Evolutionary conservation across 2,329 filamentous ascomycete species (phyloP).

Genomic region (Aspergillus fumigatiaffinis): DNA sequence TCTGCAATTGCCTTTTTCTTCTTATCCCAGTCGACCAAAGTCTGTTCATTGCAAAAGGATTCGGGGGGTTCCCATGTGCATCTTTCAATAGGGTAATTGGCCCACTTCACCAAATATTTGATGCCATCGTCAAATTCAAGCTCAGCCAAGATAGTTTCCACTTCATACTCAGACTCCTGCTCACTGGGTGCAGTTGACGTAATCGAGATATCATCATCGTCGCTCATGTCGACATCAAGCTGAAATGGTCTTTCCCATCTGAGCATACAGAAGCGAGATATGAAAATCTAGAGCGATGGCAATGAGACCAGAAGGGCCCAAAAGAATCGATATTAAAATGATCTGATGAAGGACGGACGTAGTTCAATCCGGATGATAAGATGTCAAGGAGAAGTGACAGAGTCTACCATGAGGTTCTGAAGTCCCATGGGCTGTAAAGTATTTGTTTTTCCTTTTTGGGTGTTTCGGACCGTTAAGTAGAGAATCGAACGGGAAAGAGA

Average conservation of each 20-base stretch:
- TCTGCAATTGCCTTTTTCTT: constrained; percentile 30
- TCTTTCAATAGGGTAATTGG: constrained; percentile 54
- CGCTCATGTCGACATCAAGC: constrained; percentile 11
- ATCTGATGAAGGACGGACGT: not conserved
- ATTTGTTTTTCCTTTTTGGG: not conserved
- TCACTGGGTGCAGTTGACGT: constrained; percentile 50
- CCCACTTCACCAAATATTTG: constrained; percentile 63
- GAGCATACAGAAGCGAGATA: not conserved
- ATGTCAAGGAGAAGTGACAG: not conserved
- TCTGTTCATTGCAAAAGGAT: constrained; percentile 36
- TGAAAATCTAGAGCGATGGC: not conserved
- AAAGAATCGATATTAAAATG: not conserved
- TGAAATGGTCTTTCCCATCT: constrained; percentile 5
- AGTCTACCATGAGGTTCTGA: not conserved
- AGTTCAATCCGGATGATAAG: not conserved
- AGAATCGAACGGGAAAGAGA: not conserved
- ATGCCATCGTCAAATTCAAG: constrained; percentile 29
- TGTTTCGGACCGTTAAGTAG: not conserved
- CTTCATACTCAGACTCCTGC: constrained; percentile 48
- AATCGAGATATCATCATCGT: constrained; percentile 53
- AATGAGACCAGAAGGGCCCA: not conserved
- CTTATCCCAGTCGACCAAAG: constrained; percentile 39
- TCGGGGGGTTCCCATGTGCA: constrained; percentile 53
- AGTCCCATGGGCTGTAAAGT: not conserved
- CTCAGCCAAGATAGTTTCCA: constrained; percentile 54